Conservation (phyloP, 345 rosid species). For the Pugionium dolabratum region DNA sequence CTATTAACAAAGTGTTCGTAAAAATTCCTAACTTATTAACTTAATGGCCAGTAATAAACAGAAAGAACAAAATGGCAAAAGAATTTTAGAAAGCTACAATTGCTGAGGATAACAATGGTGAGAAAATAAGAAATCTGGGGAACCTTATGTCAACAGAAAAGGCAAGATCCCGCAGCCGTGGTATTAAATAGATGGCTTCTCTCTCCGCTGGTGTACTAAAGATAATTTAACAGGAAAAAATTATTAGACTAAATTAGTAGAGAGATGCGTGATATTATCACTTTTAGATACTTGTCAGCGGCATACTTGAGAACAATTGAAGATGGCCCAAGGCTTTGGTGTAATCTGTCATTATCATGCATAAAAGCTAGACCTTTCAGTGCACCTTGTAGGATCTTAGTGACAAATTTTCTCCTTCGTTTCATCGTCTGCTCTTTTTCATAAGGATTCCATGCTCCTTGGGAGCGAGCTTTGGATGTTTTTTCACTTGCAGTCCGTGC, state of each 20-base stretch:
- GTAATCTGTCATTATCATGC: conserved; percentile 83
- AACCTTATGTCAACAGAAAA: conserved; percentile 91
- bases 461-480: conserved; percentile 47
- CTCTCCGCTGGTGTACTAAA: conserved; percentile 68
- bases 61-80: conserved; percentile 17
- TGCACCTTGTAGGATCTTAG: conserved; percentile 70
- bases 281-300: conserved; percentile 19
- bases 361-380: conserved; percentile 82
- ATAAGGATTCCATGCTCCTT: conserved; percentile 64
- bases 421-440: conserved; percentile 52
- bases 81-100: conserved; percentile 15
- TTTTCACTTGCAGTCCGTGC: conserved; percentile 65
- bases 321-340: conserved; percentile 97
- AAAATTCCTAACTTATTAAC: not conserved
- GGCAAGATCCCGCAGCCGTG: conserved; percentile 87
- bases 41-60: conserved; percentile 14
- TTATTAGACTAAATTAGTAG: conserved; percentile 16
- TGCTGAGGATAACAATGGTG: conserved; percentile 14
- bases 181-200: conserved; percentile 73
- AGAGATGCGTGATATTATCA: conserved; percentile 15
- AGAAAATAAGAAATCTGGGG: conserved; percentile 19
- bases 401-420: conserved; percentile 58
- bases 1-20: conserved; percentile 19
- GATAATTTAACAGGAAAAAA: conserved; percentile 16
- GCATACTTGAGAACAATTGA: conserved; percentile 84